Evolutionary conservation across 163 green algal species (phyloP).

Genomic region (Volvox carteri): DNA sequence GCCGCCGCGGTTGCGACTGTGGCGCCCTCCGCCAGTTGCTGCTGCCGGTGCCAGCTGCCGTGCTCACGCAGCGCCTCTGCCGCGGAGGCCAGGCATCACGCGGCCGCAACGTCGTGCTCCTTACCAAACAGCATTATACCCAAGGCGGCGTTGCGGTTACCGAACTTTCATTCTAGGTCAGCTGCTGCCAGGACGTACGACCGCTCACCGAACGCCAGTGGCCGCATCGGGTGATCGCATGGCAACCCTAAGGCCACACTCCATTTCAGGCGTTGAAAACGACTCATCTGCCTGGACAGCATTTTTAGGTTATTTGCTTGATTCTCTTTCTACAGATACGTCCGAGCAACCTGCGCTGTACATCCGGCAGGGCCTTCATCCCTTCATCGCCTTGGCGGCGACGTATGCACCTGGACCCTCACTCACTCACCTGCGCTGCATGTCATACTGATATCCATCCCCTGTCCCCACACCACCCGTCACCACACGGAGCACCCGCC

Average conservation of each 20-base stretch:
- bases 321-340: too few species aligned
- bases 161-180: constrained; percentile 13
- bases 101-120: constrained; percentile 24
- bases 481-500: constrained; percentile 70
- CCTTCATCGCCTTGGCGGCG: too few species aligned
- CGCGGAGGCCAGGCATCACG: constrained; percentile 24
- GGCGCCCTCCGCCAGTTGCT: background rate
- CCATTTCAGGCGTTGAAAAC: too few species aligned
- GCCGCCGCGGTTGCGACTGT: background rate
- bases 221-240: too few species aligned
- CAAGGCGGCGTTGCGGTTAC: background rate
- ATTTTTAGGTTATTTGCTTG: too few species aligned
- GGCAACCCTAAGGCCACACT: too few species aligned
- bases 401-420: too few species aligned
- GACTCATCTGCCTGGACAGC: too few species aligned
- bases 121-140: constrained; percentile 1
- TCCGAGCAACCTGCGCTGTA: too few species aligned
- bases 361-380: too few species aligned
- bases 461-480: background rate
- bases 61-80: background rate
- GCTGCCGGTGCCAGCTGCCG: background rate
- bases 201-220: constrained; percentile 59
- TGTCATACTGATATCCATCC: constrained; percentile 22
- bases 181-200: constrained; percentile 21
- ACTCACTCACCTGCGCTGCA: constrained; percentile 39